phyloP scores from a whole-genome alignment of 352 stramenopile genomes.

The Plasmopara muralis region DNA sequence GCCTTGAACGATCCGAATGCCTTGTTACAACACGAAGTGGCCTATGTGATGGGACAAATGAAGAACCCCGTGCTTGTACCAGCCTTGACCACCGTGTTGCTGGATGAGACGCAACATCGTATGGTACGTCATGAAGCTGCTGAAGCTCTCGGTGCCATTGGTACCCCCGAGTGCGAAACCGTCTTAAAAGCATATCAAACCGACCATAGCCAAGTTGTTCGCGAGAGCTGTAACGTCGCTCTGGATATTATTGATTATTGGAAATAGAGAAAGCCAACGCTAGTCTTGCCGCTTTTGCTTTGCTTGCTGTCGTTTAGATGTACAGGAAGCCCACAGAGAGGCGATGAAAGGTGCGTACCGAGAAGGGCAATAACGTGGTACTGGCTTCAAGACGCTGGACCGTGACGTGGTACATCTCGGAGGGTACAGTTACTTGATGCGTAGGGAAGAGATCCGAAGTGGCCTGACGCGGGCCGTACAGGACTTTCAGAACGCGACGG shows the following conservation, averaged over 20 bases:
- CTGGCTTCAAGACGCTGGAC: constrained; percentile 34
- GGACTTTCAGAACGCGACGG: constrained; percentile 59
- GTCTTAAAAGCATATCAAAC: constrained; percentile 77
- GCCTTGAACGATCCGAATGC: constrained; percentile 75
- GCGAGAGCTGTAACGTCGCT: constrained; percentile 94
- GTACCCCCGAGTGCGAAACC: constrained; percentile 85
- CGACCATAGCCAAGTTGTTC: constrained; percentile 84
- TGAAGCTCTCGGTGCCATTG: constrained; percentile 95
- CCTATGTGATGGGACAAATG: constrained; percentile 94
- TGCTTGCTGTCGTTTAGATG: constrained; percentile 10
- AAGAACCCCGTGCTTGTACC: constrained; percentile 79
- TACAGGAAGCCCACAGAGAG: constrained; percentile 59
- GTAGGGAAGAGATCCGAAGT: constrained; percentile 17
- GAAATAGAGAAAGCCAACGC: constrained; percentile 26
- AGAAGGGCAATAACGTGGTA: constrained; percentile 40
- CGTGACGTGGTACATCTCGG: constrained; percentile 28
- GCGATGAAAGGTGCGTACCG: constrained; percentile 44
- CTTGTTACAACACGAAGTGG: constrained; percentile 88
- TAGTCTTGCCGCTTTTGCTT: not conserved
- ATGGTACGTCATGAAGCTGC: constrained; percentile 98
- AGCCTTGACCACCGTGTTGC: constrained; percentile 87
- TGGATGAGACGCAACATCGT: constrained; percentile 87
- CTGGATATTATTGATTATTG: constrained; percentile 98
- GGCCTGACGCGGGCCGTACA: constrained; percentile 29
- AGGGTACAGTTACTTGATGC: constrained; percentile 30